A percentile compares a stretch with the other conserved stretches of the same genome.
phyloP scores from a whole-genome alignment of 495 filamentous ascomycete genomes.

The Massariosphaeria phaeospora region DNA sequence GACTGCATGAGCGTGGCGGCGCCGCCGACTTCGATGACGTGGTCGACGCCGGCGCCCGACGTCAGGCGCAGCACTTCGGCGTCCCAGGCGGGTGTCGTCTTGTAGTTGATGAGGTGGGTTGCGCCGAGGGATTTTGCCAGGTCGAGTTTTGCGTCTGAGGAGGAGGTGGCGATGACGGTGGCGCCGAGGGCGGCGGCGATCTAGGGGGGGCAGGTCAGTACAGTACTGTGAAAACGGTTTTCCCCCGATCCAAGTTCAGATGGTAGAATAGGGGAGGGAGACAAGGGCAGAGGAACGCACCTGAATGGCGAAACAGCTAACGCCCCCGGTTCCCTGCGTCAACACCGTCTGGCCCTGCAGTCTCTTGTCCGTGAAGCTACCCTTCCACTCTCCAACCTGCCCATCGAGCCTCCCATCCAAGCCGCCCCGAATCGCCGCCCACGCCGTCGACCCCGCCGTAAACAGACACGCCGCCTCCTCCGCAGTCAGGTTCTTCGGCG shows the following conservation, averaged over 20 bases:
- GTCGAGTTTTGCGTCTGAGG: conserved; percentile 35
- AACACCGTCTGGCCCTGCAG: conserved; percentile 32
- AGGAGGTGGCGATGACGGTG: conserved; percentile 37
- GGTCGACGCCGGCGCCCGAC: conserved; percentile 32
- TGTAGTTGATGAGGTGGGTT: conserved; percentile 38
- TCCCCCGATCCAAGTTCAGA: too few species aligned
- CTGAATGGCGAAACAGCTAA: conserved; percentile 34
- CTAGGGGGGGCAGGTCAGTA: too few species aligned
- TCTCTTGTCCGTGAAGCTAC: not conserved
- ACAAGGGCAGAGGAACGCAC: too few species aligned
- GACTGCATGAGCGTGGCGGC: conserved; percentile 10
- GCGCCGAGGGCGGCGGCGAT: conserved; percentile 31
- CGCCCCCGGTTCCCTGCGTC: conserved; percentile 42
- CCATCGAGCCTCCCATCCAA: conserved; percentile 9
- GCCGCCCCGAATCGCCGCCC: not conserved
- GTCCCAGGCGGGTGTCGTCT: conserved; percentile 37
- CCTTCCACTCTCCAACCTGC: not conserved
- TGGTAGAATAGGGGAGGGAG: too few species aligned
- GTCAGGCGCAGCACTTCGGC: conserved; percentile 35
- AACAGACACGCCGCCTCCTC: conserved; percentile 38
- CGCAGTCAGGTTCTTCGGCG: conserved; percentile 37
- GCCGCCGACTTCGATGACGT: conserved; percentile 24
- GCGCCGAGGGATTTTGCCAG: conserved; percentile 29
- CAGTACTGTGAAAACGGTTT: too few species aligned
- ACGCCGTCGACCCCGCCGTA: conserved; percentile 42